Base-by-base conservation (phyloP, 2,329 filamentous ascomycete species). In the Dryadomyces sulphureus region DNA sequence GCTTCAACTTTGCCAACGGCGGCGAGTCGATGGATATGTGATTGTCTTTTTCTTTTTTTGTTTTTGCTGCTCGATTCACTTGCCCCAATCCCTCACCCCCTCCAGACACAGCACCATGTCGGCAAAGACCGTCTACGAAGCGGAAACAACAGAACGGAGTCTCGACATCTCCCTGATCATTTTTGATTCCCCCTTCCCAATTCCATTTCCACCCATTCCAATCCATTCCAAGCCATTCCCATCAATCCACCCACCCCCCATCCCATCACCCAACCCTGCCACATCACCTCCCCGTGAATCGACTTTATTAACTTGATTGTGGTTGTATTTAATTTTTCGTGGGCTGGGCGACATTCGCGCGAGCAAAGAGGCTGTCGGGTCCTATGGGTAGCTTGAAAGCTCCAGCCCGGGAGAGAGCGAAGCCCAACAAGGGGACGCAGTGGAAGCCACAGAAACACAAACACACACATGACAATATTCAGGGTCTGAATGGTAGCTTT, bases 1-100 rank as follows among this genome's bases (percentile, higher is more conserved):
- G 84, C 60, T 98, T 96, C 78, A 94, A 86, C 77, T 98, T 98
- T 63, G 85, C 85, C 62, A 87, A 79, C 59, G 72, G 72, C 47
- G 69, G 68, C 51, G 75, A 79, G 58, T 74, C 73, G 21, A 79
- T 79, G 75, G 75, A 79, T 57, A 79, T 79, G 75, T 79, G 74
- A 66, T 50, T 25, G 20, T 32, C 19, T 4, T 19, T 19, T 19
- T 4, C 19, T 7, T 3, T 17, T 25, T 5, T 12, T 36, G 42
- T 17, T 16, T 3, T 22, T 4, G 32, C n/a, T n/a, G 9, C n/a
- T 22, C 21, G 7, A 27, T 25, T 22, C 36, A 12, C 34, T 3
- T 36, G n/a, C 5, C 17, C 38, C 19, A 24, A 22, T 38, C 16
- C 24, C 46, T 20, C 27, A 41, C 24, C 24, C 21, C 41, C 16